Evolutionary conservation across 768 basidiomycete genomes (phyloP).

Genomic region (Xerocomellus intermedius): DNA sequence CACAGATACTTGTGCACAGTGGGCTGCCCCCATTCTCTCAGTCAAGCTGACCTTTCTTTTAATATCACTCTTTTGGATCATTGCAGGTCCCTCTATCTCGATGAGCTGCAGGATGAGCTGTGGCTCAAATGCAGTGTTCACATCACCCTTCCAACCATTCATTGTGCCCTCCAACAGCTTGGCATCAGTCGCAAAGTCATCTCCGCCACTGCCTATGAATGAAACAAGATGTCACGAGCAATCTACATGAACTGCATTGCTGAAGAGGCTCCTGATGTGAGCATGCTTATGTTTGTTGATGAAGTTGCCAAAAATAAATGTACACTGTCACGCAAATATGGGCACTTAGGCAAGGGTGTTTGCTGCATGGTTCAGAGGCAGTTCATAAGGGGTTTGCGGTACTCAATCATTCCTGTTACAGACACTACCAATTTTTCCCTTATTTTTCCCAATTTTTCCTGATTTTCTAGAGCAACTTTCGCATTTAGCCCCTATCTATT

Average conservation of each 20-base stretch:
- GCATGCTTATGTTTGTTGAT: conserved; percentile 27
- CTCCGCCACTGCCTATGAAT: conserved; percentile 5
- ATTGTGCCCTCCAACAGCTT: not conserved
- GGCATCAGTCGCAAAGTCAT: not conserved
- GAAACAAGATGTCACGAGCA: conserved; percentile 3
- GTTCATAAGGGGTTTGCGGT: not conserved
- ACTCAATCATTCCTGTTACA: conserved; percentile 18
- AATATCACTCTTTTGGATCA: not conserved
- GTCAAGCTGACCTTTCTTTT: not conserved
- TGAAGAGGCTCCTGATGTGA: conserved; percentile 9
- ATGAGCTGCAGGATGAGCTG: conserved; percentile 1
- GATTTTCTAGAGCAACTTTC: no score
- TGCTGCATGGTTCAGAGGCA: not conserved
- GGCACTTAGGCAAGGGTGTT: not conserved
- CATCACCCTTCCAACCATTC: not conserved
- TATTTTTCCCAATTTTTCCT: no score
- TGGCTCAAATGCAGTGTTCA: not conserved
- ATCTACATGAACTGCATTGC: conserved; percentile 15
- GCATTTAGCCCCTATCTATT: no score
- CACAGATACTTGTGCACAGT: no score
- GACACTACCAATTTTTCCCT: no score
- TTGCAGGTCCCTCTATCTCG: not conserved
- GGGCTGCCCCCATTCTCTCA: not conserved
- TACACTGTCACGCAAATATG: not conserved
- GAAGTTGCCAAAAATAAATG: conserved; percentile 17